phyloP scores from a whole-genome alignment of 139 green algal species.

The Ulvella scutata region DNA sequence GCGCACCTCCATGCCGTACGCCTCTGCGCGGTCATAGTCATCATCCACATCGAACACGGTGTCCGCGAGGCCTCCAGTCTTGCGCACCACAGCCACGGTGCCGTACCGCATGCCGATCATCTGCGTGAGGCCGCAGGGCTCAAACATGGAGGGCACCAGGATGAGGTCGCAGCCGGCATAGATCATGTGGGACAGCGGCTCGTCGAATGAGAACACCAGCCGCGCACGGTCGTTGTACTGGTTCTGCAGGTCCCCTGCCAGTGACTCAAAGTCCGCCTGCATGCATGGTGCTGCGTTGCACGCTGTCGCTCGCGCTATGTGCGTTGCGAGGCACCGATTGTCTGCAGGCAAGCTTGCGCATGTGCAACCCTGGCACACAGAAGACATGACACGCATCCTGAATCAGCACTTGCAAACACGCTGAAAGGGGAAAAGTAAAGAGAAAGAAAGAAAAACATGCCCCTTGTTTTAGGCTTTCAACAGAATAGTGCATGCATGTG shows the following conservation, averaged over 20 bases:
- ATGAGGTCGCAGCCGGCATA: slow-evolving; percentile 87
- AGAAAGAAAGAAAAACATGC: too few species aligned
- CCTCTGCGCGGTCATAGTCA: slow-evolving; percentile 43
- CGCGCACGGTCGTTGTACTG: slow-evolving; percentile 59
- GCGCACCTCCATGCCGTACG: slow-evolving; percentile 2
- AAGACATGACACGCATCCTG: too few species aligned
- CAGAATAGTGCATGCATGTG: not conserved
- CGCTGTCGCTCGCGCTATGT: too few species aligned
- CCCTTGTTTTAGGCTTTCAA: too few species aligned
- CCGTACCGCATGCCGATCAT: slow-evolving; percentile 94
- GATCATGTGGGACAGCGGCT: slow-evolving; percentile 87
- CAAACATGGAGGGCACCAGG: slow-evolving; percentile 93
- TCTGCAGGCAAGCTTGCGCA: too few species aligned
- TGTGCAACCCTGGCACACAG: too few species aligned
- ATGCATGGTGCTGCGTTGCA: too few species aligned
- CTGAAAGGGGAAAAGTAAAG: too few species aligned
- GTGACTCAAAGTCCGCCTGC: slow-evolving; percentile 71
- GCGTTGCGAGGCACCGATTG: too few species aligned
- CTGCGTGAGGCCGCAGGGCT: slow-evolving; percentile 79
- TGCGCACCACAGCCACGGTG: slow-evolving; percentile 73
- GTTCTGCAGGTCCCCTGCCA: slow-evolving; percentile 39
- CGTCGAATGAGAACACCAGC: slow-evolving; percentile 82
- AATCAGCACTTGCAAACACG: too few species aligned
- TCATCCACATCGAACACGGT: slow-evolving; percentile 76
- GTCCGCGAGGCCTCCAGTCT: slow-evolving; percentile 80